Percentiles rank a stretch among this genome's conserved stretches.
Evolutionary conservation across 371 early-diverging fungal genomes (phyloP).

Genomic region (Chytridiales sp.): DNA sequence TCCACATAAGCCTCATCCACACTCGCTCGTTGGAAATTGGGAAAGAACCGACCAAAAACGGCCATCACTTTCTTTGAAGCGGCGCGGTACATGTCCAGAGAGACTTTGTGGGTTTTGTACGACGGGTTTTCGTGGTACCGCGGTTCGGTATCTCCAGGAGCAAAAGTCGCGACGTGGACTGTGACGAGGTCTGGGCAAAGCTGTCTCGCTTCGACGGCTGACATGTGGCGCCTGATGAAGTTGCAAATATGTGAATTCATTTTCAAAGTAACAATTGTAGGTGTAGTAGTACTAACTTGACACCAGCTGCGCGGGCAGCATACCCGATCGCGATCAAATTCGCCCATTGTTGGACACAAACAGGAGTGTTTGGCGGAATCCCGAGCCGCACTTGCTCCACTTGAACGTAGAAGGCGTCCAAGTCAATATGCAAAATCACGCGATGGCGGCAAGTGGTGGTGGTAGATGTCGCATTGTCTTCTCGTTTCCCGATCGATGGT

Average conservation of each 20-base stretch:
- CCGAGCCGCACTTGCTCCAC: conserved; percentile 62
- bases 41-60: conserved; percentile 25
- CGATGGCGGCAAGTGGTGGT: conserved; percentile 12
- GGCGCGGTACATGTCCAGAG: conserved; percentile 56
- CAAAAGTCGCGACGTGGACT: conserved; percentile 83
- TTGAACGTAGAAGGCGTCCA: conserved; percentile 44
- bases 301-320: conserved; percentile 57
- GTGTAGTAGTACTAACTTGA: no score
- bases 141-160: conserved; percentile 59
- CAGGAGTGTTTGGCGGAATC: conserved; percentile 64
- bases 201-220: conserved; percentile 18
- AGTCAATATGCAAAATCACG: conserved; percentile 33
- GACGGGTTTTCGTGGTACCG: conserved; percentile 70
- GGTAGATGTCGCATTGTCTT: no score
- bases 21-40: conserved; percentile 42
- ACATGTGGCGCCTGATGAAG: no score
- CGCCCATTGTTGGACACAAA: conserved; percentile 89
- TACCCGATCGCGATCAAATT: conserved; percentile 82
- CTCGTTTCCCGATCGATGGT: no score
- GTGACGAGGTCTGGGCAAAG: conserved; percentile 60
- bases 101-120: conserved; percentile 82
- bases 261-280: conserved; percentile 24
- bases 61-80: conserved; percentile 20
- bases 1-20: conserved; percentile 86
- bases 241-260: no score